These are phyloP conservation scores for Kwoniella shandongensis DNA, from an alignment of 768 basidiomycete species.

Conservation along the genomic window DNA sequence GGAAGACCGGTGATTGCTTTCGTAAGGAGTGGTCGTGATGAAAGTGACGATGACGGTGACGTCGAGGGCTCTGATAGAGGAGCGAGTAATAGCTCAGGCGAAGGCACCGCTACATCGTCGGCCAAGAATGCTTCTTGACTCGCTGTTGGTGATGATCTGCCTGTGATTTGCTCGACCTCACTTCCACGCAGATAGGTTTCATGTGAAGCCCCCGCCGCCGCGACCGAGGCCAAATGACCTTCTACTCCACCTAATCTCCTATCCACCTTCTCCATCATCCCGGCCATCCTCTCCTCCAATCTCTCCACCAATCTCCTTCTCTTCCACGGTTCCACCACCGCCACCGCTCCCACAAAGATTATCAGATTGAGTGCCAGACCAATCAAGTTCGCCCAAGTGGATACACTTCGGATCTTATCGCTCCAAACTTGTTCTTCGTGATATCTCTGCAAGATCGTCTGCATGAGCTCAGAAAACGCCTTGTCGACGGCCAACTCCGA, in stretches of 20 bases:
- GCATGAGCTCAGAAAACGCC: conserved; percentile 82
- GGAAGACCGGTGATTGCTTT: conserved; percentile 3
- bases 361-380: conserved; percentile 83
- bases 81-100: too few relatives aligned
- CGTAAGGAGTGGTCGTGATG: neutral
- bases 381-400: conserved; percentile 86
- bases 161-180: neutral
- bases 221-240: conserved; percentile 4
- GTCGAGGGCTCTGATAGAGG: too few relatives aligned
- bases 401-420: conserved; percentile 93
- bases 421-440: conserved; percentile 99
- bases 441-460: conserved; percentile 77
- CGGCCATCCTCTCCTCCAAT: conserved; percentile 77
- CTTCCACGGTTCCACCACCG: conserved; percentile 96
- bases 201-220: neutral
- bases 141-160: neutral
- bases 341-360: conserved; percentile 85
- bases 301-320: conserved; percentile 78
- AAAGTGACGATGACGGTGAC: too few relatives aligned
- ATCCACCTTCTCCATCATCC: conserved; percentile 60
- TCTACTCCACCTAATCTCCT: conserved; percentile 20
- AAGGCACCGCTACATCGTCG: too few relatives aligned
- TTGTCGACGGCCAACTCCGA: conserved; percentile 79
- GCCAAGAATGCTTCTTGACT: too few relatives aligned
- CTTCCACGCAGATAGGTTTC: too few relatives aligned